Evolutionary conservation across 192 early-diverging fungal species (phyloP), one percentile per base, ranked within the genome.

Genomic region (Gigaspora rosea): DNA sequence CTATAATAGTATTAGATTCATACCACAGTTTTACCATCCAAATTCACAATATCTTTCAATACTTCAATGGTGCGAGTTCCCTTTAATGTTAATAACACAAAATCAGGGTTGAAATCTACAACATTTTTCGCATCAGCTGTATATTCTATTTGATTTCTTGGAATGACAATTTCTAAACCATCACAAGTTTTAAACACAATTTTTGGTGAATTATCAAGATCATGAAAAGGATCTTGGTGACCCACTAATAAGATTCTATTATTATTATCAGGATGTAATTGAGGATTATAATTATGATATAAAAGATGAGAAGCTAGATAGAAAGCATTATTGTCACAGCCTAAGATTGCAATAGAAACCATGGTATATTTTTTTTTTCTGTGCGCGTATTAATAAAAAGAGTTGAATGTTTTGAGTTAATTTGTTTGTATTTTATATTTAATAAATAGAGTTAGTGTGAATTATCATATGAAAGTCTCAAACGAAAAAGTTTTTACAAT

Each of bases 1-100:
- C 27, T 27, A 27, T 27, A 27, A 61, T 22, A 61, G 8, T 10
- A 61, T 8, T 56, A 61, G 1, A 61, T 20, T 20, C 59, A 22
- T 61, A 61, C 59, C 59, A 61, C 59, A 27, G 59, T 61, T 27
- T 61, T 61, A 11, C 59, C 59, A 61, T 61, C 27, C 27, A 61
- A 61, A 20, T 61, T 20, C 59, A 8, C 27, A 6, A 61, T 11
- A 10, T 61, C 22, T 61, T 32, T 15, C 10, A 61, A 61, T 27
- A 27, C 59, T 61, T 61, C 59, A 27, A 27, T 27, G 10, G 20
- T 27, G 4, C 10, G n/a, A 61, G 15, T 61, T 27, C 22, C 27
- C 22, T 61, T 61, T 2, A 61, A 61, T 27, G 59, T 61, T 22
- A 61, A 4, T 32, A 61, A 32, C 20, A 61, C 27, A 61, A 20